Base-by-base conservation (phyloP, 2,329 filamentous ascomycete species). In the Didymella lethalis region DNA sequence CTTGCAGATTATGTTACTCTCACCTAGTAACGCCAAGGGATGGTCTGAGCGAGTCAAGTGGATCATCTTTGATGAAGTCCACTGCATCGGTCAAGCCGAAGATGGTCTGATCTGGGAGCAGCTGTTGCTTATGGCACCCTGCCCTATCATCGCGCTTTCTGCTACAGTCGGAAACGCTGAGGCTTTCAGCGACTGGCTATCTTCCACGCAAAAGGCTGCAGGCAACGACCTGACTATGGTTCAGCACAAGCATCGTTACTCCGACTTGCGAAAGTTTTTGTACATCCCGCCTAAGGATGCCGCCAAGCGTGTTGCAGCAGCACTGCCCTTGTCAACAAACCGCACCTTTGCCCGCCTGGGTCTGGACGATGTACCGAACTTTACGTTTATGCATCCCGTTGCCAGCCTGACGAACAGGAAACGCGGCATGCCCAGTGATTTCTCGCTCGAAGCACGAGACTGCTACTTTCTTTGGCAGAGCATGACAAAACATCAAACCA, bases 1-100 rank as follows among this genome's bases (percentile, higher is more conserved):
- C 38, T 79, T 94, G 2, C 90, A 93, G 66, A 92, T 91, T 53
- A 91, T 94, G 88, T 80, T 93, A 1, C 51, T 76, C 26, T 64
- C 78, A 90, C 48, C 78, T 90, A 48, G 82, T 85, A 90, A 92
- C 64, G 88, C 89, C 3, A 84, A 83, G n/a, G 78, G 80, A 2
- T 94, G 90, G 90, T 84, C 89, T 0, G 81, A 82, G 3, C 80
- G 88, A 51, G 83, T 93, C 14, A 90, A 86, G 66, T 84, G 89
- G 48, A 92, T 93, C 70, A 92, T 93, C 49, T 93, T 93, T 58
- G 90, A 94, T 68, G 90, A 94, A 77, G 87, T 93, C 2, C 90
- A 94, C 72, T 92, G 86, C 32, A 93, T 94, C 59, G 89, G 90
- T 0, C 87, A 93, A 71, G 84, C 87, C 0, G 88, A 92, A 7